Evolutionary conservation across 306 rosid species (phyloP), one percentile per base, ranked within the genome.

Genomic region (Inga oerstediana): DNA sequence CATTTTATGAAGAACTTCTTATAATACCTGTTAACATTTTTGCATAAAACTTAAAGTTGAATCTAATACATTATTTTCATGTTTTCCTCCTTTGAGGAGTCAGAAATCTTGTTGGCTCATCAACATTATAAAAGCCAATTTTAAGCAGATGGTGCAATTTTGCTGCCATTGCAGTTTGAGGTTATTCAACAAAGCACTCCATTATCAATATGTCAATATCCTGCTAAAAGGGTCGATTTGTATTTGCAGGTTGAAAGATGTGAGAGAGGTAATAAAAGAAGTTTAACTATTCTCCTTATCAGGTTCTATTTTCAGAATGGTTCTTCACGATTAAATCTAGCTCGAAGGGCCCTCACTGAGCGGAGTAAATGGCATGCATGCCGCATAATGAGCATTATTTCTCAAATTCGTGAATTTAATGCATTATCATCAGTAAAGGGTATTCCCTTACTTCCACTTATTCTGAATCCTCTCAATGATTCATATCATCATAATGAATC

Each of bases 361-460:
- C 93, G 99, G 41, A 91, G 98, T 85, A 95, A 92, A 87, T 96
- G 99, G 99, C 89, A 93, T 77, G 98, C 92, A 80, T 91, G 92
- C 81, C 94, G 94, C 73, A 78, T 96, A 82, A 96, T 96, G 97
- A 96, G 91, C 86, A 93, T 96, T 82, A 89, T 93, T 64, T 86
- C 99, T 77, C 99, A 92, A 86, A 87, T 93, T 79, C 91, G 99
- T 71, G 99, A 96, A 81, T 96, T 96, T 85, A 98, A 91, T 91
- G 99, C 99, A 70, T 86, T 96, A 81, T 93, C 99, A 20, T 92
- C 94, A 10, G 81, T 93, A 72, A 96, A 90, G 85, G 89, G 81
- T 73, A 96, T 93, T 71, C 99, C 98, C 76, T 77, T 96, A 78
- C 87, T 93, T 88, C 97, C 98, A 27, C 80, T 80, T 64, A 90